These are phyloP conservation scores for Chlamydomonas schloesseri DNA, from an alignment of 139 green algal genomes.

Conservation along the genomic window DNA sequence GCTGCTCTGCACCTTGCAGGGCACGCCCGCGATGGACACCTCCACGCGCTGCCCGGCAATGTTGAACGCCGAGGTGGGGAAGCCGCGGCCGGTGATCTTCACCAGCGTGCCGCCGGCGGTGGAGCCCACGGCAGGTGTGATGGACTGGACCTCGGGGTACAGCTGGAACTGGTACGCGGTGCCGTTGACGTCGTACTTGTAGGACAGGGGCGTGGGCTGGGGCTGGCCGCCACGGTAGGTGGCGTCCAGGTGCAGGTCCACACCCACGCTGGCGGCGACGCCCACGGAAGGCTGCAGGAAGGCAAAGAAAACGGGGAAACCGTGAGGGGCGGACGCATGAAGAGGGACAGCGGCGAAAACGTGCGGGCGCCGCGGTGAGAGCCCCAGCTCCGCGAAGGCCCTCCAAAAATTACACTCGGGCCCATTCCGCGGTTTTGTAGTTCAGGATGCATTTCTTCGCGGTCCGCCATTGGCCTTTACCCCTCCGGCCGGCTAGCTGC, in stretches of 20 bases:
- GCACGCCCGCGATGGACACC: slow-evolving; percentile 23
- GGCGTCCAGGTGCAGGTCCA: slow-evolving; percentile 48
- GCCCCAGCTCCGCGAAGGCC: neutral
- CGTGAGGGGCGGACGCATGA: too few species aligned
- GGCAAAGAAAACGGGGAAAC: neutral
- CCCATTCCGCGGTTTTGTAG: neutral
- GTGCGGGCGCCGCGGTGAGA: too few species aligned
- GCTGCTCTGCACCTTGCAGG: slow-evolving; percentile 47
- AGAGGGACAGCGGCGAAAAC: too few species aligned
- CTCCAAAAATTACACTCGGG: neutral
- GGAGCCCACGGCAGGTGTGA: slow-evolving; percentile 43
- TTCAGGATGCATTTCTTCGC: too few species aligned
- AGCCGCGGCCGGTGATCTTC: slow-evolving; percentile 44
- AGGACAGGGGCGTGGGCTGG: neutral
- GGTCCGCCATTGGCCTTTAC: too few species aligned
- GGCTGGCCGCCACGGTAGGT: slow-evolving; percentile 44
- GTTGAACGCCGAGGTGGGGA: slow-evolving; percentile 16
- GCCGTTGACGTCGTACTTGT: slow-evolving; percentile 31
- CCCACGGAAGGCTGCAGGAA: slow-evolving; percentile 36
- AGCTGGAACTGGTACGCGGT: slow-evolving; percentile 60
- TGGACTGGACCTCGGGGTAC: slow-evolving; percentile 41
- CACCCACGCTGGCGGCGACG: slow-evolving; percentile 35
- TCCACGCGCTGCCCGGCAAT: slow-evolving; percentile 11
- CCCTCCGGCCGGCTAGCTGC: too few species aligned
- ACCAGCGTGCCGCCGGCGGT: slow-evolving; percentile 43